These are phyloP conservation scores for Fusarium redolens DNA, from an alignment of 2,329 filamentous ascomycete species.

Conservation along the genomic window DNA sequence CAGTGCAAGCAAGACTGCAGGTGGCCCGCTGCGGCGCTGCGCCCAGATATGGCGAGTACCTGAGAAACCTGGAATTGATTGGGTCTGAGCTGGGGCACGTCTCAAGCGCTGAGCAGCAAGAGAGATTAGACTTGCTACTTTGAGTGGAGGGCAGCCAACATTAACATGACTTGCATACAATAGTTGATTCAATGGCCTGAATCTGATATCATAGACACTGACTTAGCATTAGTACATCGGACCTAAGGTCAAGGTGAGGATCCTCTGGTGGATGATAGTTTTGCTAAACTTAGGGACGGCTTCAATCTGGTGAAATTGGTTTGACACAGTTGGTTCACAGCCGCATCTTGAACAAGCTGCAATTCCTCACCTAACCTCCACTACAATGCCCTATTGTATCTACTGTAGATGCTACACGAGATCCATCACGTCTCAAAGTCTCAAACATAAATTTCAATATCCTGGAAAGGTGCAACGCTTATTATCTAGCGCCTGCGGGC, in stretches of 20 bases:
- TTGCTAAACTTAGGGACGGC: neutral
- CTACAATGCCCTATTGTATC: neutral
- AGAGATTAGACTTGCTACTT: conserved; percentile 43
- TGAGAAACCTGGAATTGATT: conserved; percentile 38
- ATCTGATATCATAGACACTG: conserved; percentile 32
- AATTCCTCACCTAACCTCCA: neutral
- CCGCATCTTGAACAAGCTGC: neutral
- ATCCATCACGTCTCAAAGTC: conserved; percentile 20
- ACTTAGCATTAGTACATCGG: conserved; percentile 7
- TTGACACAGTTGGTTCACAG: conserved; percentile 7
- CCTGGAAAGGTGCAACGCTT: conserved; percentile 17
- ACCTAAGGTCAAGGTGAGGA: neutral
- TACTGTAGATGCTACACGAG: conserved; percentile 15
- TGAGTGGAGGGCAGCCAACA: conserved; percentile 40
- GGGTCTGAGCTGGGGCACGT: conserved; percentile 34
- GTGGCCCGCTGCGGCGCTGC: conserved; percentile 32
- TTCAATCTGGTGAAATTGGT: conserved; percentile 7
- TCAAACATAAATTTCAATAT: conserved; percentile 10
- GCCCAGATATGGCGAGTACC: conserved; percentile 17
- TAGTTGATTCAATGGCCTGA: conserved; percentile 36
- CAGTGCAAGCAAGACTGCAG: conserved; percentile 10
- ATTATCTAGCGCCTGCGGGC: conserved; percentile 38
- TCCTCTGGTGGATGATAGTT: neutral
- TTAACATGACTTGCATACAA: conserved; percentile 42
- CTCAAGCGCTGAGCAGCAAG: conserved; percentile 40